Evolutionary conservation across 2,329 filamentous ascomycete species (phyloP), one percentile per base, ranked within the genome.

Genomic region (Drechslerella coelobrocha): DNA sequence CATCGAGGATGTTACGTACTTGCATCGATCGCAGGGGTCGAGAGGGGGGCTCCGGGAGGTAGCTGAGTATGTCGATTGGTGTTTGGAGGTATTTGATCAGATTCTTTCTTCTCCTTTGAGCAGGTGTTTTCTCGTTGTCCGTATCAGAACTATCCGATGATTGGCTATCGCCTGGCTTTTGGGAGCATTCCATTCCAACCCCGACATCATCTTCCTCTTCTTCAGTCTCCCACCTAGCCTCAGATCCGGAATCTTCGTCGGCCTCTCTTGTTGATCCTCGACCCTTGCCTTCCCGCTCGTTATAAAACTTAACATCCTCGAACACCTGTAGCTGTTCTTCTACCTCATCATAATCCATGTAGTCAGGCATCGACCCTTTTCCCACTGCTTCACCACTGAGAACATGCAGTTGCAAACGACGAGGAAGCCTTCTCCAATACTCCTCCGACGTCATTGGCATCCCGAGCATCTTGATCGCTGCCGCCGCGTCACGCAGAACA

Each of bases 361-460:
- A 60, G 17, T 23, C 47, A 9, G 45, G 57, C 19, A 21, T 61
- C 19, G 45, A 43, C 2, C 63, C 63, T 37, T 47, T 55, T 10
- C 41, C 52, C 3, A n/a, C 19, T 3, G 27, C 2, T 7, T 60
- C 29, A n/a, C 19, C 14, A 8, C 37, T 29, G 12, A 71, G 17
- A 21, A 71, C 29, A 23, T 53, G 61, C 19, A 71, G 26, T 24
- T 53, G 31, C 43, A 63, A 53, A 19, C 61, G 48, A 21, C 68
- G 48, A 1, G 68, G 50, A 19, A 72, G 14, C 1, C 17, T 37
- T 14, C 68, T 60, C 68, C 68, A 72, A 26, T 65, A 72, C n/a
- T 72, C 68, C 47, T 72, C 68, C 17, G 68, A 66, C 14, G 50
- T 72, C 26, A 39, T 48, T 9, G 68, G 55, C 61, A 72, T 72